Evolutionary conservation across 2,329 filamentous ascomycete genomes (phyloP).

Genomic region (Cadophora sp.): DNA sequence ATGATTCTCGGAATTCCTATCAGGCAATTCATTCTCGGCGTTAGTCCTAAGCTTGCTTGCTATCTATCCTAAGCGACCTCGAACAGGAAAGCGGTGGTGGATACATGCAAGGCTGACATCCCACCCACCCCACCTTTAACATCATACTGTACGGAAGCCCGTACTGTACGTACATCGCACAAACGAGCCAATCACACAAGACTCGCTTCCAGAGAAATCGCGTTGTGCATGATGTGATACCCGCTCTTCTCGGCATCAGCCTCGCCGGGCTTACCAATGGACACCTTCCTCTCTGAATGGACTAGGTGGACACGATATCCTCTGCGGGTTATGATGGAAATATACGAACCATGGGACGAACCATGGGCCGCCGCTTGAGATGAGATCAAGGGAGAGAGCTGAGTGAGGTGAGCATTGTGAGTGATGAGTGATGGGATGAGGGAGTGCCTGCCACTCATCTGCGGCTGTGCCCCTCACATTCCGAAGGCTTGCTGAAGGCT

Average conservation of each 20-base stretch:
- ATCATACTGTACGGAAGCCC: too few species aligned
- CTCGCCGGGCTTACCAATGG: neutral
- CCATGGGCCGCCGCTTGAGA: too few species aligned
- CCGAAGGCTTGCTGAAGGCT: constrained; percentile 8
- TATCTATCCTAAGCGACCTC: too few species aligned
- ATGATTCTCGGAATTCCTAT: too few species aligned
- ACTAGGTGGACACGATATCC: neutral
- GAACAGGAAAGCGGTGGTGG: too few species aligned
- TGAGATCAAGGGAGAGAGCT: too few species aligned
- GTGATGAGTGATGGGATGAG: neutral
- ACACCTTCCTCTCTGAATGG: neutral
- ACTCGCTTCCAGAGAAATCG: neutral
- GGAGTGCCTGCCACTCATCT: neutral
- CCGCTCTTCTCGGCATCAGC: neutral
- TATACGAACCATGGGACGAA: too few species aligned
- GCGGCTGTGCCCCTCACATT: constrained; percentile 2
- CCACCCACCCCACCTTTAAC: neutral
- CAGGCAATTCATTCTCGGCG: too few species aligned
- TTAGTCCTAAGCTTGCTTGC: too few species aligned
- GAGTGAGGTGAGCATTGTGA: neutral
- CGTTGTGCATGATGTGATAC: neutral
- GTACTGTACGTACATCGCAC: too few species aligned
- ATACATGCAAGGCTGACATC: constrained; percentile 4
- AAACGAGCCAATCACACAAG: neutral
- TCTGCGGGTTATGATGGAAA: neutral